These are phyloP conservation scores for Epichloe sylvatica DNA, from an alignment of 2,329 filamentous ascomycete genomes.

Conservation along the genomic window DNA sequence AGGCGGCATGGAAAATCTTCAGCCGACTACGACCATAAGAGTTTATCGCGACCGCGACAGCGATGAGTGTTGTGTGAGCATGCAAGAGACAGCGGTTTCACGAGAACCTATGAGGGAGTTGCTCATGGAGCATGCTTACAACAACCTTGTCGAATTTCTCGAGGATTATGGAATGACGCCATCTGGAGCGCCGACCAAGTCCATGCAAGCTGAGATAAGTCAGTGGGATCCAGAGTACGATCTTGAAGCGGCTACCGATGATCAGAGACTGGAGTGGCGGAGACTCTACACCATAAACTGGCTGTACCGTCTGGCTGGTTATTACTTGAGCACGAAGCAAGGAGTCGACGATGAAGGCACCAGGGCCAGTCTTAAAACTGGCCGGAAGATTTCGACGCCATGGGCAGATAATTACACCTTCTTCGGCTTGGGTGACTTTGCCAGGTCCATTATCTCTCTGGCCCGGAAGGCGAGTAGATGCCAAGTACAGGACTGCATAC, in stretches of 20 bases:
- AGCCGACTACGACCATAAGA: conserved; percentile 3
- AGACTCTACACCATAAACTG: conserved; percentile 35
- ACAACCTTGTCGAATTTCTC: conserved; percentile 30
- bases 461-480: conserved; percentile 29
- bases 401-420: conserved; percentile 18
- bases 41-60: not conserved
- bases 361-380: not conserved
- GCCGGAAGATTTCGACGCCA: conserved; percentile 7
- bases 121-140: conserved; percentile 28
- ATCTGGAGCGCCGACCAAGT: conserved; percentile 31
- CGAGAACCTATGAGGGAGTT: conserved; percentile 28
- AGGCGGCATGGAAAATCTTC: conserved; percentile 20
- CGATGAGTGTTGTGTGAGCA: not conserved
- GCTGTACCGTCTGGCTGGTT: conserved; percentile 37
- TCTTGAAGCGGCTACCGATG: conserved; percentile 21
- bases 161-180: conserved; percentile 30
- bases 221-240: conserved; percentile 29
- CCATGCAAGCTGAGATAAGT: conserved; percentile 23
- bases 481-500: conserved; percentile 25
- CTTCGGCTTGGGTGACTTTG: conserved; percentile 33
- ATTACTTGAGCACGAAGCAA: conserved; percentile 18
- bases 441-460: conserved; percentile 27
- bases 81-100: not conserved
- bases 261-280: conserved; percentile 31
- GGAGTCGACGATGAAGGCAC: not conserved